These are phyloP conservation scores for Pisolithus microcarpus DNA, from an alignment of 768 basidiomycete genomes.

Conservation along the genomic window DNA sequence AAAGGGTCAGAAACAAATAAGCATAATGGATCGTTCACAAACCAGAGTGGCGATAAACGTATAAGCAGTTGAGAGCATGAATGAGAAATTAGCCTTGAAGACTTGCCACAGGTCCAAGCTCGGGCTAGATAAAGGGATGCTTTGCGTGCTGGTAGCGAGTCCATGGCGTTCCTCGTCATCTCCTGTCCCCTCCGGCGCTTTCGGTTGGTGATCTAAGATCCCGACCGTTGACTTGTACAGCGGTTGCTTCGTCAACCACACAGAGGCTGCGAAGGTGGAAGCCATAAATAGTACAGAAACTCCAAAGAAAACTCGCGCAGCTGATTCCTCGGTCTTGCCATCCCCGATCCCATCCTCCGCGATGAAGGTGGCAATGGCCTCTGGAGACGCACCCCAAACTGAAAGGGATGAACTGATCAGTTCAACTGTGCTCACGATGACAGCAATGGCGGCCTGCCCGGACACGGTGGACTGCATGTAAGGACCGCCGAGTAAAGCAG, in stretches of 20 bases:
- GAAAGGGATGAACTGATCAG: constrained; percentile 57
- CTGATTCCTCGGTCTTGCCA: constrained; percentile 54
- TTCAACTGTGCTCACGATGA: constrained; percentile 73
- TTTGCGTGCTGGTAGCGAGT: constrained; percentile 30
- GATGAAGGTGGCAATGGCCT: constrained; percentile 15
- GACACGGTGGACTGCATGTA: constrained; percentile 73
- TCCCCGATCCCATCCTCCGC: constrained; percentile 13
- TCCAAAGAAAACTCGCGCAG: constrained; percentile 68
- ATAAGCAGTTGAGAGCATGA: constrained; percentile 67
- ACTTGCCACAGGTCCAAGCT: constrained; percentile 43
- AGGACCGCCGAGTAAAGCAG: constrained; percentile 67
- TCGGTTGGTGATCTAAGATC: constrained; percentile 34
- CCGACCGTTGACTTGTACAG: constrained; percentile 50
- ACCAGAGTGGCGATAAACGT: constrained; percentile 79
- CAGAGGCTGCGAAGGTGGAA: constrained; percentile 45
- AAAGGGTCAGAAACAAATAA: constrained; percentile 3
- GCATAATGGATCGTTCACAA: constrained; percentile 16
- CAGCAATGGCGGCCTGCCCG: constrained; percentile 81
- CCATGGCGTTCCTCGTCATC: constrained; percentile 29
- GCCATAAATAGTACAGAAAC: constrained; percentile 62
- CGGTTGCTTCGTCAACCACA: constrained; percentile 51
- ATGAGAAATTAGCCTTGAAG: constrained; percentile 56
- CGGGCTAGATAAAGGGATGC: constrained; percentile 24
- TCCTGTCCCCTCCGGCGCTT: constrained; percentile 16
- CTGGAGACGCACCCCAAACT: constrained; percentile 37